These are phyloP conservation scores for Capsella bursapastoris DNA, from an alignment of 345 rosid genomes.

Conservation along the genomic window DNA sequence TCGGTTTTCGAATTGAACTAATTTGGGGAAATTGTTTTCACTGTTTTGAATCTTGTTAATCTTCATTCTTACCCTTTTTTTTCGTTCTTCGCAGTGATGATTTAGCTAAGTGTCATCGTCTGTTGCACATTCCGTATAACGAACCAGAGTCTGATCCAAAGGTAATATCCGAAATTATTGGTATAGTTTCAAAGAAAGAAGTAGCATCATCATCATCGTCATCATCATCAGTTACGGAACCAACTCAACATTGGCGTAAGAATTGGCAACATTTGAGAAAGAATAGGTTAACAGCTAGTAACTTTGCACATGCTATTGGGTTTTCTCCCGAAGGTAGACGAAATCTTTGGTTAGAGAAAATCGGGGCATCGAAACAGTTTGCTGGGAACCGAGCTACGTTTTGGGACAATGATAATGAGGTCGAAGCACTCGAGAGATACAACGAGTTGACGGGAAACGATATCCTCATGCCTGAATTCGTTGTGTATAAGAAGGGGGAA, in stretches of 20 bases:
- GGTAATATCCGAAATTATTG: slow-evolving; percentile 26
- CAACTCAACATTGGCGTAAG: slow-evolving; percentile 57
- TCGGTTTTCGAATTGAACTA: background rate
- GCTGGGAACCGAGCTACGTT: slow-evolving; percentile 35
- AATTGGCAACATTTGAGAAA: slow-evolving; percentile 48
- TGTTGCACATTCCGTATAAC: slow-evolving; percentile 34
- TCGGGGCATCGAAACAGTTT: slow-evolving; percentile 51
- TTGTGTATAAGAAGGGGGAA: slow-evolving; percentile 3
- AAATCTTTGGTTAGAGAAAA: slow-evolving; percentile 81
- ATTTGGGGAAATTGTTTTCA: background rate
- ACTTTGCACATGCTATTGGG: slow-evolving; percentile 69
- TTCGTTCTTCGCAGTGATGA: slow-evolving; percentile 28
- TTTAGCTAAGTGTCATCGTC: slow-evolving; percentile 22
- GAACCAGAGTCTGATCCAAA: slow-evolving; percentile 24
- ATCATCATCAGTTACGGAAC: background rate
- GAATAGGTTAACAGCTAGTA: slow-evolving; percentile 73
- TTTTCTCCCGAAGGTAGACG: slow-evolving; percentile 62
- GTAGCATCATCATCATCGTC: background rate
- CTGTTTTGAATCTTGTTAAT: background rate
- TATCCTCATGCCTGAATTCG: slow-evolving; percentile 53
- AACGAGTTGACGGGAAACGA: slow-evolving; percentile 52
- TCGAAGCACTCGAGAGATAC: slow-evolving; percentile 67
- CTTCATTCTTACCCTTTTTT: background rate
- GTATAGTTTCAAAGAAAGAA: slow-evolving; percentile 21
- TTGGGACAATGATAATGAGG: slow-evolving; percentile 44